Percentiles rank a stretch among this genome's conserved stretches.
Conservation (phyloP, 2,329 filamentous ascomycete species). For the Xylaria sp. region DNA sequence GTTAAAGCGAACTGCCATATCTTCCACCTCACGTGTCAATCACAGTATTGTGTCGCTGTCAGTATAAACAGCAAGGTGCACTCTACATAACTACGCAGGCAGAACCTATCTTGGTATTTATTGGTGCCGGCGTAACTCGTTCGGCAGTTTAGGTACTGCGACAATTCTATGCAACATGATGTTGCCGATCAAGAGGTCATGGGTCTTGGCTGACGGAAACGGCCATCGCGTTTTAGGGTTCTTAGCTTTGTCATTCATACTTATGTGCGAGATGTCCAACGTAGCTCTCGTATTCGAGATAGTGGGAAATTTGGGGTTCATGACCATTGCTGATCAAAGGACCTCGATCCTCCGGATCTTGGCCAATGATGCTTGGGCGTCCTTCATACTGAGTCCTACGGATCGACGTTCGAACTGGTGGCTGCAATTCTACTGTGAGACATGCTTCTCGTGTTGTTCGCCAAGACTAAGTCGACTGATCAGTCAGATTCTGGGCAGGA, state of each 20-base stretch:
- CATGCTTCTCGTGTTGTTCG: constrained; percentile 20
- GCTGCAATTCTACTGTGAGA: background rate
- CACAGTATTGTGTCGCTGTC: no score
- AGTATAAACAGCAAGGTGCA: no score
- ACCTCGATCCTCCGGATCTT: background rate
- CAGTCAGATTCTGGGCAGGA: background rate
- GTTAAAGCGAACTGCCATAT: no score
- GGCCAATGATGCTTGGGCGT: background rate
- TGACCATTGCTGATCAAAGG: background rate
- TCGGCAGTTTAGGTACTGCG: no score
- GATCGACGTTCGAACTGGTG: background rate
- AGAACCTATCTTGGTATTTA: no score
- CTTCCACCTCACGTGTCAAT: no score
- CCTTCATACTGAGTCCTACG: constrained; percentile 8
- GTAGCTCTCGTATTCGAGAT: background rate
- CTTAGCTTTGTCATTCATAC: background rate
- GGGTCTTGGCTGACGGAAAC: no score
- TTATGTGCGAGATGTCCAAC: background rate
- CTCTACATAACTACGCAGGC: no score
- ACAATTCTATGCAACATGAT: no score
- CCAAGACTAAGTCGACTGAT: constrained; percentile 1
- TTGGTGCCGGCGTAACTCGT: no score
- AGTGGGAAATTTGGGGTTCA: background rate
- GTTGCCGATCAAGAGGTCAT: no score
- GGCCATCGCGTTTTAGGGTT: no score